Conservation (phyloP, 2,329 filamentous ascomycete genomes). For the Fusarium oxysporum region DNA sequence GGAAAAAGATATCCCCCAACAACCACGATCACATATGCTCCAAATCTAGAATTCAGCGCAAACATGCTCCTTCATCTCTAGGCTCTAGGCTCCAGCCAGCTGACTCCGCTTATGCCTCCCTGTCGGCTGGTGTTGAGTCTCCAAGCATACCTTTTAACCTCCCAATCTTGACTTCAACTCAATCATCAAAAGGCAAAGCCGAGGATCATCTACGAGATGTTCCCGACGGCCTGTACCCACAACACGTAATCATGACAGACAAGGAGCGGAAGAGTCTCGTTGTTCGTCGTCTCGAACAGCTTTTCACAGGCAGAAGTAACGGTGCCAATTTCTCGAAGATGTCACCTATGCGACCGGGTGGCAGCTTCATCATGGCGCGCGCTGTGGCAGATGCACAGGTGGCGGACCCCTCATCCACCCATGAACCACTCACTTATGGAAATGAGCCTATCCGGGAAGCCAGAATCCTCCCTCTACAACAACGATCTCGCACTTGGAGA, state of each 20-base stretch:
- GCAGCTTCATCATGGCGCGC: conserved; percentile 7
- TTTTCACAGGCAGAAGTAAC: conserved; percentile 79
- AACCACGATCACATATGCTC: conserved; percentile 56
- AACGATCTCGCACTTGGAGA: conserved; percentile 40
- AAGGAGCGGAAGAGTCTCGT: conserved; percentile 82
- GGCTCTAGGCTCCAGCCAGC: conserved; percentile 65
- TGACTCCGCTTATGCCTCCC: conserved; percentile 76
- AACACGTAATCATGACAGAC: conserved; percentile 72
- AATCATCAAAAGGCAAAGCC: conserved; percentile 64
- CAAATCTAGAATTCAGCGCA: conserved; percentile 55
- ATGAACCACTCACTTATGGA: conserved; percentile 50
- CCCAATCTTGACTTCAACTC: conserved; percentile 50
- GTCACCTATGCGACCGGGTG: conserved; percentile 25
- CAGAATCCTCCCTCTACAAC: conserved; percentile 55
- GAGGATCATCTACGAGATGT: conserved; percentile 79
- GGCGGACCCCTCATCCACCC: conserved; percentile 29
- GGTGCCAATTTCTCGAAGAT: conserved; percentile 52
- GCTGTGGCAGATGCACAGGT: conserved; percentile 44
- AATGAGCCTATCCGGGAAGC: conserved; percentile 59
- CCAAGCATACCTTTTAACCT: conserved; percentile 54
- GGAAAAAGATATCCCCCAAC: conserved; percentile 52
- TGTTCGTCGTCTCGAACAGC: conserved; percentile 79
- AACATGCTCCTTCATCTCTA: conserved; percentile 64
- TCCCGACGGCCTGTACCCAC: conserved; percentile 74
- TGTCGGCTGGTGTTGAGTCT: conserved; percentile 61